Base-by-base conservation (phyloP, 2,329 filamentous ascomycete genomes). In the Rutstroemia sydowiana region DNA sequence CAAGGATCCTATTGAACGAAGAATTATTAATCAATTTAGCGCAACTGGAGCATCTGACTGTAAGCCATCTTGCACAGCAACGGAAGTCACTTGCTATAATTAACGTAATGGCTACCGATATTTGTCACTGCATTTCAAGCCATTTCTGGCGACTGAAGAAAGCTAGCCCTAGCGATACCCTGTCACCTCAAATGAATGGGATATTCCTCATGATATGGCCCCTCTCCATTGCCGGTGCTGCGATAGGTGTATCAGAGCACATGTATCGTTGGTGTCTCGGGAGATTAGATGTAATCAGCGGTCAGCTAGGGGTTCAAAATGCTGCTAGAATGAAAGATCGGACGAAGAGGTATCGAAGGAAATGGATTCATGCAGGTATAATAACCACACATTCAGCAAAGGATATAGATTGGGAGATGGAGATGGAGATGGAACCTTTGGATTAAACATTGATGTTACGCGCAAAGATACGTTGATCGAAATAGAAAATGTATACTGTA, bases 1-100 rank as follows among this genome's bases (percentile, higher is more conserved):
- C 45, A 14, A 43, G 62, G 5, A 62, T 64, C 20, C 45, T 59
- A 4, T 36, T 64, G 23, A 62, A 62, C 30, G 55, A 63, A 37
- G 31, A 59, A 5, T 39, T 62, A 3, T 32, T 63, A 4, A 44
- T 51, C 5, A 51, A 60, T 46, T 18, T 59, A 31, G 47, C 26
- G 8, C 41, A 44, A 5, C 13, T 58, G 32, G 53, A 45, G 20
- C 31, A 45, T 34, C 45, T 46, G n/a, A 44, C 30, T 11, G 39
- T 57, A 59, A 14, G 43, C 51, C 23, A 42, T 23, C 6, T 37
- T 40, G 20, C 52, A 56, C 58, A 57, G 45, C 51, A 51, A 7
- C 23, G 28, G 18, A 54, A 57, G 36, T 53, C 45, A 14, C 42
- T 58, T 7, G 42, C 16, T 3, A 52, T 50, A 39, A 61, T 62